Conservation (phyloP, 306 rosid genomes). For the barrel medic (Medicago truncatula) region MtrunA17r5.0-ANR NC_053045.1:61198501-61199000, state of each 20-base stretch:
- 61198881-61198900: not conserved
- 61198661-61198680: conserved; percentile 76
- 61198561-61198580: conserved; percentile 69
- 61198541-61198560: conserved; percentile 71
- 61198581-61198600: conserved; percentile 64
- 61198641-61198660: conserved; percentile 72
- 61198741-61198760: not conserved
- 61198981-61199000: conserved; percentile 34
- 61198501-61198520: conserved; percentile 76
- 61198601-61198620: conserved; percentile 63
- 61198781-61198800: conserved; percentile 4
- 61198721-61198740: not conserved
- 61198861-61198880: not conserved
- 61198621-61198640: conserved; percentile 76
- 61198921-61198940: not conserved
- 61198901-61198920: not conserved
- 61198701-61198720: not conserved
- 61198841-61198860: not conserved
- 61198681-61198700: conserved; percentile 57
- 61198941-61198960: not conserved
- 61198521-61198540: conserved; percentile 77
- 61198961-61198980: conserved; percentile 29
- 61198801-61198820: not conserved
- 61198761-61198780: not conserved
- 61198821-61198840: not conserved